Conservation (phyloP, 371 early-diverging fungal genomes). For the Coemansia sp. region DNA sequence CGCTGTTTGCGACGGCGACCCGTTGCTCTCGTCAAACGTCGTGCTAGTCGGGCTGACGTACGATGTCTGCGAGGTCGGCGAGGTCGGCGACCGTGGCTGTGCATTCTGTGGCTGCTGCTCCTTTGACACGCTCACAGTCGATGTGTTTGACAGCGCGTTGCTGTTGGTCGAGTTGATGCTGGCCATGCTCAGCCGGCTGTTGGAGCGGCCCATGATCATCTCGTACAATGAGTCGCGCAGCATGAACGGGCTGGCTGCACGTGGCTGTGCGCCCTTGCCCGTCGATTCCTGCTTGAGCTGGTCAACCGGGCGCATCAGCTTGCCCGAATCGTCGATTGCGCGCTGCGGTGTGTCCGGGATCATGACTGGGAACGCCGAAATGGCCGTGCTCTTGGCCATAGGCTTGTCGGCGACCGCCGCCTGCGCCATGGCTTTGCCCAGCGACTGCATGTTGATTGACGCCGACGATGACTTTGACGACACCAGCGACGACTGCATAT, state of each 20-base stretch:
- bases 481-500: conserved; percentile 1
- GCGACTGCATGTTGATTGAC: conserved; percentile 36
- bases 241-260: conserved; percentile 36
- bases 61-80: conserved; percentile 30
- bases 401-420: neutral
- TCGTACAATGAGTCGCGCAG: conserved; percentile 46
- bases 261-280: conserved; percentile 13
- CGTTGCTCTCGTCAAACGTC: conserved; percentile 35
- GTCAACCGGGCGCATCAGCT: neutral
- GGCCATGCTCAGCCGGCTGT: conserved; percentile 24
- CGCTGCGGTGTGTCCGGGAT: conserved; percentile 6
- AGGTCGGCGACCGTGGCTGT: conserved; percentile 30
- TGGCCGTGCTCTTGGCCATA: neutral
- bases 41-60: conserved; percentile 45
- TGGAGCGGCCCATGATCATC: conserved; percentile 48
- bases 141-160: conserved; percentile 38
- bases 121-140: conserved; percentile 27
- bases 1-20: conserved; percentile 31
- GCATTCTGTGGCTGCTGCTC: conserved; percentile 2
- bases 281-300: conserved; percentile 15
- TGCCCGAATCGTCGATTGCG: conserved; percentile 1
- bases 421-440: conserved; percentile 27
- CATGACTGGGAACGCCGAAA: conserved; percentile 39
- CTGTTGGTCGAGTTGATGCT: conserved; percentile 29
- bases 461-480: conserved; percentile 22